Evolutionary conservation across 306 rosid genomes (phyloP), one percentile per base, ranked within the genome.

Genomic region (Quercus berberidifolia): DNA sequence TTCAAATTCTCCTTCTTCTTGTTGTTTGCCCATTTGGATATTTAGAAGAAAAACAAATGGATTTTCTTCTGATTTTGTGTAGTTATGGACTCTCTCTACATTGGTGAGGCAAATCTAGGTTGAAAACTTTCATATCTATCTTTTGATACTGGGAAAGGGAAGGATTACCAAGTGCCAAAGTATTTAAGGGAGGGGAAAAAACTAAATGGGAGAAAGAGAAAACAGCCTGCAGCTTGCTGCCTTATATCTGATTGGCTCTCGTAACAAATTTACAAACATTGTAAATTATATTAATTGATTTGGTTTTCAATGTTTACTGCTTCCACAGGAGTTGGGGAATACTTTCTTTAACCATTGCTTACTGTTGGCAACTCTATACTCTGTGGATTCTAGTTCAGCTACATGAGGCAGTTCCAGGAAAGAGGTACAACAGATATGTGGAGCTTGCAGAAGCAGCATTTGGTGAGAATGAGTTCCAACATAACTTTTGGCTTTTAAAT

Each of bases 361-460:
- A 95, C 71, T 73, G 81, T 75, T 95, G 99, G 99, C 99, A 95
- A 87, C 94, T 95, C 25, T 95, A 95, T 85, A 95, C 99, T 5
- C 77, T 95, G 73, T 95, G 98, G 99, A 88, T 95, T 83, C 85
- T 95, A 79, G 97, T 95, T 89, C 99, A 93, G 86, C 94, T 95
- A 18, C 99, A 95, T 35, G 99, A 95, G 87, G 99, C 99, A 21
- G 98, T 95, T 62, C 99, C 99, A 1, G 99, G 99, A 55, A 93
- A 93, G 91, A 89, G 99, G 84, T 95, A 95, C 88, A 95, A 93
- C 88, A 84, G 99, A 90, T 95, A 93, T 77, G 97, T 95, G 77
- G 99, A 95, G 88, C 94, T 95, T 41, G 97, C 99, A 15, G 93
- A 93, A 80, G 99, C 99, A n/a, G 99, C 99, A 74, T 95, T 95